phyloP scores from a whole-genome alignment of 805 yeast genomes.

The Wickerhamiella australiensis region DNA sequence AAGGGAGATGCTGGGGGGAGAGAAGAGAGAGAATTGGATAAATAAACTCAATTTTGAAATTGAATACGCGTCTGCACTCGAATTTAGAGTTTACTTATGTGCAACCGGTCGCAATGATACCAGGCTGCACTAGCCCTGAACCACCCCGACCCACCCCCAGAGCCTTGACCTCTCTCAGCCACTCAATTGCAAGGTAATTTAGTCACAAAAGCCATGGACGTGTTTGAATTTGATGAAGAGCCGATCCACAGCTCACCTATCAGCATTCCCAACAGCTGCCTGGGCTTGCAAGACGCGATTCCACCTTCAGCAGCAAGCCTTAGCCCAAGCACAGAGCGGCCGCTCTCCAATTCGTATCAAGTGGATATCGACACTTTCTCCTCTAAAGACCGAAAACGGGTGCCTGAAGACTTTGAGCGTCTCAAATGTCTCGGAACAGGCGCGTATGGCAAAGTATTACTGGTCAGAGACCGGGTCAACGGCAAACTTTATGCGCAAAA shows the following conservation, averaged over 20 bases:
- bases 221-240: conserved; percentile 18
- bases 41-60: no score
- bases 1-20: no score
- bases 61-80: no score
- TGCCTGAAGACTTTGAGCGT: conserved; percentile 50
- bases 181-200: background rate
- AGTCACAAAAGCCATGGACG: conserved; percentile 15
- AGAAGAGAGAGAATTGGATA: no score
- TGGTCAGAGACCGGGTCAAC: conserved; percentile 54
- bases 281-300: conserved; percentile 5
- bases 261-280: conserved; percentile 7
- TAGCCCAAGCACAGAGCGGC: conserved; percentile 26
- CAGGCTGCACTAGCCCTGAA: no score
- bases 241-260: conserved; percentile 13
- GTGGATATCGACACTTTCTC: conserved; percentile 32
- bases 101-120: no score
- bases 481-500: conserved; percentile 73
- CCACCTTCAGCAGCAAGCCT: conserved; percentile 18
- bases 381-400: conserved; percentile 21
- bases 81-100: no score
- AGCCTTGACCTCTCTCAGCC: background rate
- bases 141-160: no score
- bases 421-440: conserved; percentile 75
- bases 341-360: conserved; percentile 31
- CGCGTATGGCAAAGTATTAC: conserved; percentile 74